Evolutionary conservation across 1,139 yeast genomes (phyloP).

Genomic region (Geotrichum carabidarum): DNA sequence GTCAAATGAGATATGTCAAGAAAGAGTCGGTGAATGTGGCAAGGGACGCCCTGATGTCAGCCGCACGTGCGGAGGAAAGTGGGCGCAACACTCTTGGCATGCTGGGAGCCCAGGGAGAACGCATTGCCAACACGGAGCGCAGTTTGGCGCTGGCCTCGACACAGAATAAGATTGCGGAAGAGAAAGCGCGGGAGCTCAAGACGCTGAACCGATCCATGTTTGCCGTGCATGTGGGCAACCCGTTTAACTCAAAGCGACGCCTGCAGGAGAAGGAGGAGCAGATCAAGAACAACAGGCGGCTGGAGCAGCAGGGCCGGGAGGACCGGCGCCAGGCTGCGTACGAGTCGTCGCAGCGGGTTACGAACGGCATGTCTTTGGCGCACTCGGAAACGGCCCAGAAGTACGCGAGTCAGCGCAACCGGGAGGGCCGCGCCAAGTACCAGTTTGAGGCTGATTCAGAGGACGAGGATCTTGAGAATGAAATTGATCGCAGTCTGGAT

Average conservation of each 20-base stretch:
- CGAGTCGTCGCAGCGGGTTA: slow-evolving; percentile 49
- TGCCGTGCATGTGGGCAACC: slow-evolving; percentile 76
- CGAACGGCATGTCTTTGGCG: slow-evolving; percentile 38
- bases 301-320: slow-evolving; percentile 46
- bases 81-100: slow-evolving; percentile 88
- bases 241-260: slow-evolving; percentile 79
- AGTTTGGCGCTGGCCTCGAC: slow-evolving; percentile 72
- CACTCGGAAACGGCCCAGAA: slow-evolving; percentile 38
- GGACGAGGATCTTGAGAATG: slow-evolving; percentile 57
- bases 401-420: slow-evolving; percentile 35
- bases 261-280: slow-evolving; percentile 70
- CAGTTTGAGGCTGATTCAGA: slow-evolving; percentile 54
- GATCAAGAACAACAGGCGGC: slow-evolving; percentile 59
- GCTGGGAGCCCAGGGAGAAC: slow-evolving; percentile 87
- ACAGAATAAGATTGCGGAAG: slow-evolving; percentile 78
- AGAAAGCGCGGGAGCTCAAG: slow-evolving; percentile 73
- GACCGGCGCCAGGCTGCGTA: slow-evolving; percentile 43
- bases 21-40: slow-evolving; percentile 85
- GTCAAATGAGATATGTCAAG: slow-evolving; percentile 77
- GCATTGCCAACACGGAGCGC: slow-evolving; percentile 73
- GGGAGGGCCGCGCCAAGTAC: slow-evolving; percentile 42
- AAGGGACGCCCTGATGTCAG: slow-evolving; percentile 78
- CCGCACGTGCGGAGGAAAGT: slow-evolving; percentile 85
- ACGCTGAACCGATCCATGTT: slow-evolving; percentile 77
- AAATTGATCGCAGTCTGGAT: slow-evolving; percentile 51